Base-by-base conservation (phyloP, 345 rosid species). In the Heritiera littoralis region DNA sequence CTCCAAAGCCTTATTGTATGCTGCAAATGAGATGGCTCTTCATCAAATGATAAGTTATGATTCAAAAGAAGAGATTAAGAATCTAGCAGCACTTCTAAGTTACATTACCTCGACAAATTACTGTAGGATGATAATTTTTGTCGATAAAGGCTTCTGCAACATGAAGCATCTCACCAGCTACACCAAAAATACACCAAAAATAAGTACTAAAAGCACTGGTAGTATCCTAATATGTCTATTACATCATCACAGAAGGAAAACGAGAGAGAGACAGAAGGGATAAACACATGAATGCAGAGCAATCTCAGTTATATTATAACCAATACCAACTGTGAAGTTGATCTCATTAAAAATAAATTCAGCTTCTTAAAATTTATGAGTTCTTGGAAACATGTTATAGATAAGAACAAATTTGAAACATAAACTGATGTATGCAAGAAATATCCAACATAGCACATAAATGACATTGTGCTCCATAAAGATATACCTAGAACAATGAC, bases 121-220 rank as follows among this genome's bases (percentile, higher is more conserved):
- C 99, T 5, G 98, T 92, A 11, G 98, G 99, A 87, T 94, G 99
- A 80, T 92, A 94, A 78, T 83, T 89, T 85, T 95, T 95, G 76
- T 92, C 90, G 78, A 95, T 85, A 81, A 94, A 96, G 18, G 98
- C 93, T 86, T 96, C 97, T 0, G 97, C 99, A 79, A 96, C 99
- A 82, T 96, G 99, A 48, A 96, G 97, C 98, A 96, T 89, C 86
- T 96, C 99, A 80, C 98, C 99, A 85, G 98, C 99, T 96, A 81
- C 80, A 82, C 10, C 17, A 58, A 76, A 43, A 64, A 64, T 3
- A 9, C 20, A 59, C 71, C 45, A 49, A 41, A 54, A 17, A 52
- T 66, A 43, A 43, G 45, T 43, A 63, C 20, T 63, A 61, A 17
- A 59, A 66, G 59, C 10, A 76, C 43, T 9, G 28, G 40, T n/a